Conservation (phyloP, 2,329 filamentous ascomycete genomes). For the Aspergillus chevalieri region DNA sequence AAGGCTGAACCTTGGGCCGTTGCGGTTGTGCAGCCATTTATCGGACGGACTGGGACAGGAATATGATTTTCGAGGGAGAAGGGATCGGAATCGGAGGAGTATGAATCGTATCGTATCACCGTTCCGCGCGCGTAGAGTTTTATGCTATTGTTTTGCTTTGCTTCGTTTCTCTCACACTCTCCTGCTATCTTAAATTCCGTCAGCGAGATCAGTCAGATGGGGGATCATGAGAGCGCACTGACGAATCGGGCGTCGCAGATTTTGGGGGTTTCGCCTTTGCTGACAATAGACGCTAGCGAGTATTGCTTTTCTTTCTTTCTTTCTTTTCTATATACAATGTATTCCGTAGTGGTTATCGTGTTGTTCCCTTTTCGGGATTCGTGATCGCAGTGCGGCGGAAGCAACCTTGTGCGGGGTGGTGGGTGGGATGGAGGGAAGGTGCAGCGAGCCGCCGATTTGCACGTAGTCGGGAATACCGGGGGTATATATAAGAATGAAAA, state of each 20-base stretch:
- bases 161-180: too few relatives aligned
- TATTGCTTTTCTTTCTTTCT: neutral
- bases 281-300: neutral
- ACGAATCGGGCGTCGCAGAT: neutral
- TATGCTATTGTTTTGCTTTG: neutral
- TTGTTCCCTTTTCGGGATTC: too few relatives aligned
- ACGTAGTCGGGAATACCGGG: too few relatives aligned
- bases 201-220: neutral
- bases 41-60: neutral
- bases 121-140: neutral
- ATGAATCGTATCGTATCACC: neutral
- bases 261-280: neutral
- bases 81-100: neutral
- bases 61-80: neutral
- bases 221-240: neutral
- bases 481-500: too few relatives aligned
- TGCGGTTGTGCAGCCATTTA: slow-evolving; percentile 28
- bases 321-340: too few relatives aligned
- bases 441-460: too few relatives aligned
- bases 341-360: too few relatives aligned
- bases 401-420: too few relatives aligned
- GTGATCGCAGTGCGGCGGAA: too few relatives aligned
- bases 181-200: neutral
- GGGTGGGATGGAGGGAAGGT: too few relatives aligned
- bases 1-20: slow-evolving; percentile 75